phyloP scores from a whole-genome alignment of 192 early-diverging fungal species.

The Coemansia biformis region DNA sequence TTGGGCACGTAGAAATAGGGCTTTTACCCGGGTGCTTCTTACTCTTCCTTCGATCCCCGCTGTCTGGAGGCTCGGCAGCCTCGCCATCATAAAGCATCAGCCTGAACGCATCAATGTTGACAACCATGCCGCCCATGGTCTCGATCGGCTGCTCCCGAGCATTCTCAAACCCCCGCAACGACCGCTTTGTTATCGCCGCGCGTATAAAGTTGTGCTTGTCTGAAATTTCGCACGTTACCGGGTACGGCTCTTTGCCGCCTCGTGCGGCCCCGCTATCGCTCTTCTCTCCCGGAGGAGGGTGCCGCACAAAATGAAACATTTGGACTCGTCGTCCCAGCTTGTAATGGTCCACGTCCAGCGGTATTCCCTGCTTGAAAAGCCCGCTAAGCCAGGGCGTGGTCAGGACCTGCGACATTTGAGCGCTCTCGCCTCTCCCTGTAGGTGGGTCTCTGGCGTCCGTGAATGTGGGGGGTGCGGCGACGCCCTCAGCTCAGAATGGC shows the following conservation, averaged over 20 bases:
- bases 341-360: conserved; percentile 2
- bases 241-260: conserved; percentile 1
- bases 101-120: conserved; percentile 17
- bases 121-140: conserved; percentile 3
- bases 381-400: conserved; percentile 25
- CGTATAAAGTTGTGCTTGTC: conserved; percentile 39
- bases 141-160: conserved; percentile 1
- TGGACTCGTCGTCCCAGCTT: conserved; percentile 23
- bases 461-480: no score
- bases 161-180: conserved; percentile 9
- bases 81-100: conserved; percentile 8
- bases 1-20: no score
- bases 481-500: no score
- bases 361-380: conserved; percentile 2
- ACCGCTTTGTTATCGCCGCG: conserved; percentile 16
- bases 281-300: not conserved
- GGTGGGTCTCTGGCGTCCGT: no score
- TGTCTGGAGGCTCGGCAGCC: no score
- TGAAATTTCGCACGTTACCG: conserved; percentile 36
- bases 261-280: no score
- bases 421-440: no score
- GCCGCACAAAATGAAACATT: conserved; percentile 8
- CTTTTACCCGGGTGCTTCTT: no score
- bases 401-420: conserved; percentile 20
- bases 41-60: no score